Evolutionary conservation across 495 filamentous ascomycete species (phyloP).

Genomic region (Viridothelium virens): DNA sequence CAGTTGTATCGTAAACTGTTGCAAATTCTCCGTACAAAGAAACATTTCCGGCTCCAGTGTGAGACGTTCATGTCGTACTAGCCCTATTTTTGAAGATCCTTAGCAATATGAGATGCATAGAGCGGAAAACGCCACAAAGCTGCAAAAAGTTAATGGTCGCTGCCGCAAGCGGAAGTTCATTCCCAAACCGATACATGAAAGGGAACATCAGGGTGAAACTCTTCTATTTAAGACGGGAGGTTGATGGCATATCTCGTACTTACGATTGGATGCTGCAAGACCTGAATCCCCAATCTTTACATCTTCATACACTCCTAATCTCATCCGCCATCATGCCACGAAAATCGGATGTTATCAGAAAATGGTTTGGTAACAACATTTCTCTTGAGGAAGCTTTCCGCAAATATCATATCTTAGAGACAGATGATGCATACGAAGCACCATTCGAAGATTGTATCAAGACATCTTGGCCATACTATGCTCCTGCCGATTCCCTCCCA

Average conservation of each 20-base stretch:
- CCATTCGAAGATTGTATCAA: background rate
- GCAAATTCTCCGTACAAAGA: too few relatives aligned
- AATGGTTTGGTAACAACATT: background rate
- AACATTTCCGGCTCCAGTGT: background rate
- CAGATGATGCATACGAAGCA: too few relatives aligned
- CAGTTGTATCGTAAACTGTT: background rate
- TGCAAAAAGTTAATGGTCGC: background rate
- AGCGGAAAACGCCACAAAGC: background rate
- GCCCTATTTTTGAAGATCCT: background rate
- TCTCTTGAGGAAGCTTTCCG: background rate
- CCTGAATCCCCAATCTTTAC: background rate
- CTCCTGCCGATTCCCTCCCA: background rate
- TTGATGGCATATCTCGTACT: background rate
- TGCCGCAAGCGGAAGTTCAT: background rate
- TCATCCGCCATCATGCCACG: background rate
- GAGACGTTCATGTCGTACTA: background rate
- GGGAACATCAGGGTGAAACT: background rate
- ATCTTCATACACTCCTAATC: background rate
- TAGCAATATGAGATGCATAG: background rate
- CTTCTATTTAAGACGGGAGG: background rate
- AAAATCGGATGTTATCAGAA: background rate
- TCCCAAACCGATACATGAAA: background rate
- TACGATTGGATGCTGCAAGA: background rate
- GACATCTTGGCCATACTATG: background rate
- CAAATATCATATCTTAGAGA: background rate